Base-by-base conservation (phyloP, 2,329 filamentous ascomycete species). In the Calonectria multiphialidica region DNA sequence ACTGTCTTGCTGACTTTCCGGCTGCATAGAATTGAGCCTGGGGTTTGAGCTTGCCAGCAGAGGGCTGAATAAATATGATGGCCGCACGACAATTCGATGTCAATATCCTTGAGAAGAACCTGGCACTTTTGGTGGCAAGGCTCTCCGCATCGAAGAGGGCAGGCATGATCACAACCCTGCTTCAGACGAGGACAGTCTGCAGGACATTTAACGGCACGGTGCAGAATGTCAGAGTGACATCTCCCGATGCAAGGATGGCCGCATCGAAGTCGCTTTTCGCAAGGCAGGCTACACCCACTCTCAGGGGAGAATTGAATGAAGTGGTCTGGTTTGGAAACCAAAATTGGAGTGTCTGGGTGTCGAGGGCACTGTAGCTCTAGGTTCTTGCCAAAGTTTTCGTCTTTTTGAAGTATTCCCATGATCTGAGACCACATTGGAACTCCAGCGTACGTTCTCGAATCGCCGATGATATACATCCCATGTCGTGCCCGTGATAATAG, bases 381-480 rank as follows among this genome's bases (percentile, higher is more conserved):
- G 33, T 2, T 40, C 5, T 21, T 2, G 3, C 53, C 53, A 18
- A 59, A 25, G 40, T 59, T 59, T 6, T 9, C 33, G 10, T 28
- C 53, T 15, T 59, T 37, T 40, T 40, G 21, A 42, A 59, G 53
- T 30, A 59, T 59, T 1, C 35, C 13, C 21, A 59, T 21, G 21
- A 59, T 33, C 9, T 59, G 33, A 12, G 53, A 59, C 53, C 53
- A 59, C 53, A 70, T 70, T 10, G 61, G 61, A n/a, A 70, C 67
- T 33, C 35, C 23, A 1, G 30, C 28, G 23, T 70, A 70, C n/a
- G 67, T 70, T 13, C 63, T 44, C n/a, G 67, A 45, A n/a, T 70
- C 55, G 18, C 67, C 67, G 13, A 70, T 50, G 12, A 70, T 45
- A 25, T 70, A 70, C 67, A 70, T 70, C 2, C 67, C 67, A 40